Conservation (phyloP, 257 asterid genomes). For the Gentiana straminea region DNA sequence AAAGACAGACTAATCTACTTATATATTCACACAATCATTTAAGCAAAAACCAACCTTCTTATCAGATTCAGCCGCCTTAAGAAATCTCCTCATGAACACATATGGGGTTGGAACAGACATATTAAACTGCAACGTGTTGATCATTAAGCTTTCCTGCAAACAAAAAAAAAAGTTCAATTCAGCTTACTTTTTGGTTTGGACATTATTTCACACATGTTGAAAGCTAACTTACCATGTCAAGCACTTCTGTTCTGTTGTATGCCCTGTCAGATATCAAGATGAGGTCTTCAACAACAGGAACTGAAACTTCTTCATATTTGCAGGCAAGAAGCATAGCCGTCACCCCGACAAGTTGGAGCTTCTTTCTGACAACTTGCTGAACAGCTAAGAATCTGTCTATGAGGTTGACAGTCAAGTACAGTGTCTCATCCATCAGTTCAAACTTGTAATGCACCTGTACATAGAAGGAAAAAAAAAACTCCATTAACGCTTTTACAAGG, state of each 20-base stretch:
- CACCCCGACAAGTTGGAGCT: slow-evolving; percentile 81
- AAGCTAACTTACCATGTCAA: slow-evolving; percentile 52
- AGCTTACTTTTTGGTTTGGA: too few species aligned
- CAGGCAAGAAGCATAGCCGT: slow-evolving; percentile 93
- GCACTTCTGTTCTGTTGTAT: slow-evolving; percentile 64
- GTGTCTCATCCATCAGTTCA: slow-evolving; percentile 89
- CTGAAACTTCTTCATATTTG: slow-evolving; percentile 94
- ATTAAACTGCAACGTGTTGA: slow-evolving; percentile 68
- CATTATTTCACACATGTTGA: background rate
- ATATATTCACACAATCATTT: background rate
- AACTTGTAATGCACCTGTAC: slow-evolving; percentile 90
- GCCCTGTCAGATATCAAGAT: slow-evolving; percentile 81
- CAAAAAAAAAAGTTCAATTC: background rate
- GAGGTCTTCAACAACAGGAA: slow-evolving; percentile 89
- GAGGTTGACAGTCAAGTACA: slow-evolving; percentile 69
- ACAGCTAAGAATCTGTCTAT: slow-evolving; percentile 71
- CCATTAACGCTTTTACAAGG: background rate
- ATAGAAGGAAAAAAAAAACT: background rate
- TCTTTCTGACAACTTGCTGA: slow-evolving; percentile 61
- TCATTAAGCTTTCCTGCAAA: slow-evolving; percentile 68
- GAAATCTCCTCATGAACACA: slow-evolving; percentile 74
- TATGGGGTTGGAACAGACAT: slow-evolving; percentile 73
- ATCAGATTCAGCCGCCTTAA: slow-evolving; percentile 77
- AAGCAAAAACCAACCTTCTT: slow-evolving; percentile 35
- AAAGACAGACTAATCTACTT: too few species aligned